Conservation (phyloP, 2,329 filamentous ascomycete species). For the Metarhizium sp. region DNA sequence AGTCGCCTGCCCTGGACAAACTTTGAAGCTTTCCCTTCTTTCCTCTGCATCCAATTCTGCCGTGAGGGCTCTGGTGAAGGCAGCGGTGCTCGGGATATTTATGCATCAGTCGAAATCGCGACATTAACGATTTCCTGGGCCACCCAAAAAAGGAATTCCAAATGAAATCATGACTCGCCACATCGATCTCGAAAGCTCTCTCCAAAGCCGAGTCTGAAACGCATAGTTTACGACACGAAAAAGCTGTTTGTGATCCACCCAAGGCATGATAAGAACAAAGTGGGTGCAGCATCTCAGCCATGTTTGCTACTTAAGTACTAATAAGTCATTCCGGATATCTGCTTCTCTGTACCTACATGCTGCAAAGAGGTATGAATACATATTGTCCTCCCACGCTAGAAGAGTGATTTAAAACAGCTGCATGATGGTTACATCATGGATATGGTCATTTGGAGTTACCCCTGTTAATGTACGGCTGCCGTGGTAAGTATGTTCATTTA, state of each 20-base stretch:
- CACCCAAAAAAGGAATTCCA: background rate
- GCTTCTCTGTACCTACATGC: background rate
- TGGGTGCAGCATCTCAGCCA: background rate
- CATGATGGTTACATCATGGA: background rate
- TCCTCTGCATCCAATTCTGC: background rate
- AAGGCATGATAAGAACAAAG: background rate
- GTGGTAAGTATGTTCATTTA: background rate
- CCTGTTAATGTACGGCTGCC: background rate
- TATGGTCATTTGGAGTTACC: conserved; percentile 3
- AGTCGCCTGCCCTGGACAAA: background rate
- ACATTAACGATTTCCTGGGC: no score
- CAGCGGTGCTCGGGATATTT: no score
- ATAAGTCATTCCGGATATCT: background rate
- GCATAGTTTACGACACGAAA: background rate
- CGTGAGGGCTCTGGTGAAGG: background rate
- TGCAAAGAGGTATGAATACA: background rate
- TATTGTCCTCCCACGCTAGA: background rate
- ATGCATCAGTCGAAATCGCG: no score
- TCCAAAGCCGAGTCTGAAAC: background rate
- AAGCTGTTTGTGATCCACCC: no score
- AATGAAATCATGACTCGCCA: no score
- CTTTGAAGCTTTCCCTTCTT: background rate
- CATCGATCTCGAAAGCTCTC: no score
- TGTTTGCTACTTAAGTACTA: background rate
- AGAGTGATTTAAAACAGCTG: background rate